Evolutionary conservation across 352 stramenopile genomes (phyloP).

Genomic region (Pythium plurisporium): DNA sequence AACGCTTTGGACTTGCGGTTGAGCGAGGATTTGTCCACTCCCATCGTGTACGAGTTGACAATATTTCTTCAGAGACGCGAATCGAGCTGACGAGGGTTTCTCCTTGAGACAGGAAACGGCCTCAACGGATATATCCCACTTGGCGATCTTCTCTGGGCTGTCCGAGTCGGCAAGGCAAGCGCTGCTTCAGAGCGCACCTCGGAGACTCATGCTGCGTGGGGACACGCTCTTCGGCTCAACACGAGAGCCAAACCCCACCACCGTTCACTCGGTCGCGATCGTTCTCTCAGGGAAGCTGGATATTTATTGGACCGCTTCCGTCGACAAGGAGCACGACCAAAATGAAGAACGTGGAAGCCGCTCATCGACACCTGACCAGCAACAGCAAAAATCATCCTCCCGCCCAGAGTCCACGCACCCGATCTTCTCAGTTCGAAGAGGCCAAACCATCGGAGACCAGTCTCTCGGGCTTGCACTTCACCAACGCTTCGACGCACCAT

Average conservation of each 20-base stretch:
- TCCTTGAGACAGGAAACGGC: slow-evolving; percentile 22
- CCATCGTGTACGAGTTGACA: slow-evolving; percentile 13
- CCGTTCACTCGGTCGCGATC: slow-evolving; percentile 25
- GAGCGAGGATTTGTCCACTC: slow-evolving; percentile 12
- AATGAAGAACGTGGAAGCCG: background rate
- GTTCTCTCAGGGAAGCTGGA: slow-evolving; percentile 42
- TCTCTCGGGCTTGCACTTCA: slow-evolving; percentile 40
- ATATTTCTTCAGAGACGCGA: no score
- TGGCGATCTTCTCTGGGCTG: slow-evolving; percentile 38
- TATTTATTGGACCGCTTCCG: slow-evolving; percentile 32
- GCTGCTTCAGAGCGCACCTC: slow-evolving; percentile 28
- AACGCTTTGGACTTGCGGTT: slow-evolving; percentile 12
- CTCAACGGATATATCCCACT: slow-evolving; percentile 32
- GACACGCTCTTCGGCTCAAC: slow-evolving; percentile 8
- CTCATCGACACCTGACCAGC: background rate
- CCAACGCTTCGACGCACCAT: slow-evolving; percentile 16
- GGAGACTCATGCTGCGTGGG: slow-evolving; percentile 9
- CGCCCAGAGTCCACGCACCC: background rate
- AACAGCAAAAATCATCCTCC: background rate
- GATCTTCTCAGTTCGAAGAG: slow-evolving; percentile 30
- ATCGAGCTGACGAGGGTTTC: no score
- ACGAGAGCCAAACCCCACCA: background rate
- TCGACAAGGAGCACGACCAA: background rate
- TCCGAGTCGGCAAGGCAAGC: slow-evolving; percentile 27
- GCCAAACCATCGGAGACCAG: slow-evolving; percentile 54